Conservation (phyloP, 441 rosid genomes). For the Bocquillonia castaneifolia region DNA sequence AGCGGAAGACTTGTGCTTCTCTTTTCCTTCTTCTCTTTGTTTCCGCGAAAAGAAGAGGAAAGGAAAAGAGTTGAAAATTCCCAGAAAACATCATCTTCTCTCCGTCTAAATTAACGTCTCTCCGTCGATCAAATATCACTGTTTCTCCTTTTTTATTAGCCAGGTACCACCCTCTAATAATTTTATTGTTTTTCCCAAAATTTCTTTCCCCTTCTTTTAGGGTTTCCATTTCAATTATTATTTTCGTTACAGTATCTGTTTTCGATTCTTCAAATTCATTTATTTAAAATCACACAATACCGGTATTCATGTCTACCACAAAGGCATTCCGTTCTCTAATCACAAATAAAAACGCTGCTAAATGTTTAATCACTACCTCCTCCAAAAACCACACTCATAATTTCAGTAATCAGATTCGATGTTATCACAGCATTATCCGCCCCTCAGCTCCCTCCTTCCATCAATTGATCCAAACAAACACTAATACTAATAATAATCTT, state of each 20-base stretch:
- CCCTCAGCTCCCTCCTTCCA: slow-evolving; percentile 26
- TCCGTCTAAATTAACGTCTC: background rate
- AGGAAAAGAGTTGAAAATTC: too few relatives aligned
- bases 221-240: background rate
- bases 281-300: slow-evolving; percentile 36
- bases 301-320: slow-evolving; percentile 47
- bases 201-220: background rate
- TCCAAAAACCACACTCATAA: slow-evolving; percentile 20
- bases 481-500: slow-evolving; percentile 15
- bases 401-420: slow-evolving; percentile 37
- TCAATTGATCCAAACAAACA: slow-evolving; percentile 16
- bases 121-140: background rate
- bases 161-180: too few relatives aligned
- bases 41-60: too few relatives aligned
- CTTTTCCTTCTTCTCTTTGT: too few relatives aligned
- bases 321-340: slow-evolving; percentile 39
- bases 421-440: slow-evolving; percentile 39
- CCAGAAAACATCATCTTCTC: too few relatives aligned
- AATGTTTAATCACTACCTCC: slow-evolving; percentile 27
- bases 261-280: slow-evolving; percentile 1
- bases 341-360: slow-evolving; percentile 35
- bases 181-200: background rate
- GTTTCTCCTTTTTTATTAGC: background rate
- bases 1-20: too few relatives aligned
- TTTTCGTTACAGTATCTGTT: background rate